Evolutionary conservation across 306 rosid species (phyloP).

Genomic region (Lithocarpus polystachyus): DNA sequence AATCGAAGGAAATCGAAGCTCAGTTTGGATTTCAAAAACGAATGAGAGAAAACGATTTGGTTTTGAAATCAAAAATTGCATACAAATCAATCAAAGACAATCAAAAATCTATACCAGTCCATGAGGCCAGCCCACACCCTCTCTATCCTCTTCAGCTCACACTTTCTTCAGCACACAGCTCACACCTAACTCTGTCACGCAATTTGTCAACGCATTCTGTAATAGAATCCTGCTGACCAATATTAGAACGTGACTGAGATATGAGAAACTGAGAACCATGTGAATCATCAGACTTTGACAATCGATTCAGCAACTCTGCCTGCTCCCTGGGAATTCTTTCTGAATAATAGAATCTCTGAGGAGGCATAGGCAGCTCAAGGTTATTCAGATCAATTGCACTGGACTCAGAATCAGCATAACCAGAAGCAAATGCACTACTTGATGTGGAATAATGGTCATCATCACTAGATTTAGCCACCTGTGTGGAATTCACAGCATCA

Average conservation of each 20-base stretch:
- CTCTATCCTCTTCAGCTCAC: too few species aligned
- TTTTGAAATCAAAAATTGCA: too few species aligned
- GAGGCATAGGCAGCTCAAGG: slow-evolving; percentile 65
- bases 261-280: slow-evolving; percentile 58
- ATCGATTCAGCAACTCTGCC: slow-evolving; percentile 72
- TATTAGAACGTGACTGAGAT: slow-evolving; percentile 61
- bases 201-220: slow-evolving; percentile 41
- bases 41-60: not conserved
- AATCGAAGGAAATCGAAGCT: not conserved
- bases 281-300: slow-evolving; percentile 80
- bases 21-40: not conserved
- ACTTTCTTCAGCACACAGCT: too few species aligned
- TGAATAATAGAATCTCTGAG: slow-evolving; percentile 75
- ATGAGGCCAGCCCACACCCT: slow-evolving; percentile 89
- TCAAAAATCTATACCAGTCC: slow-evolving; percentile 59
- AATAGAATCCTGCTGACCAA: slow-evolving; percentile 37
- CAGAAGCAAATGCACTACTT: slow-evolving; percentile 40
- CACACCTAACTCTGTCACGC: too few species aligned
- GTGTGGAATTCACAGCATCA: slow-evolving; percentile 41
- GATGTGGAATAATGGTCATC: slow-evolving; percentile 41
- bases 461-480: slow-evolving; percentile 46
- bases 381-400: slow-evolving; percentile 55
- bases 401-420: slow-evolving; percentile 49
- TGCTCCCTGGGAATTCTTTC: slow-evolving; percentile 91
- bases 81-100: not conserved